Percentiles rank a stretch among this genome's conserved stretches.
phyloP scores from a whole-genome alignment of 345 rosid species.

The Euphorbia lathyris region DNA sequence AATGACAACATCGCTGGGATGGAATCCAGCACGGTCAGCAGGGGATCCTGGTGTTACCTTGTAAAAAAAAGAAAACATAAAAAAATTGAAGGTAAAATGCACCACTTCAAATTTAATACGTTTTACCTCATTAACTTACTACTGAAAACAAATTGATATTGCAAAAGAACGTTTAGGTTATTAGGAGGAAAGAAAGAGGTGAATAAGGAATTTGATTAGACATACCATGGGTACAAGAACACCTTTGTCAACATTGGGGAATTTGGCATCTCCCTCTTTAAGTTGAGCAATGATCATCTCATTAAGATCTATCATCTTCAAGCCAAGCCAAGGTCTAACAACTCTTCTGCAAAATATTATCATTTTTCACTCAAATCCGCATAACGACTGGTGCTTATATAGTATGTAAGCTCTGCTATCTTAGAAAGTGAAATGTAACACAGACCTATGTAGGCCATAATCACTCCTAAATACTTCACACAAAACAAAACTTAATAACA shows the following conservation, averaged over 20 bases:
- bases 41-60: slow-evolving; percentile 94
- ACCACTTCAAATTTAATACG: neutral
- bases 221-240: slow-evolving; percentile 74
- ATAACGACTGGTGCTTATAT: neutral
- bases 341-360: slow-evolving; percentile 62
- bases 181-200: neutral
- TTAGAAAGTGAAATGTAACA: neutral
- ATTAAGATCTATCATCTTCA: slow-evolving; percentile 90
- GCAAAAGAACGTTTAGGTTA: neutral
- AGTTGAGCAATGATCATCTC: slow-evolving; percentile 76
- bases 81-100: neutral
- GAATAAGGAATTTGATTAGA: neutral
- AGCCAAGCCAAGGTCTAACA: slow-evolving; percentile 89
- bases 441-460: neutral
- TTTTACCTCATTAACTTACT: too few species aligned
- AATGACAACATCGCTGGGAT: slow-evolving; percentile 76
- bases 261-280: slow-evolving; percentile 65
- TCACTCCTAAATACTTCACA: neutral
- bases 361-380: neutral
- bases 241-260: slow-evolving; percentile 67
- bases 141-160: too few species aligned
- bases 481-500: slow-evolving; percentile 8
- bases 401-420: neutral
- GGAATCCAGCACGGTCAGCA: slow-evolving; percentile 79
- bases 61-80: neutral